Evolutionary conservation across 176 grass and related monocot species (phyloP), one percentile per base, ranked within the genome.

Genomic region (Rhynchospora tenuis): DNA sequence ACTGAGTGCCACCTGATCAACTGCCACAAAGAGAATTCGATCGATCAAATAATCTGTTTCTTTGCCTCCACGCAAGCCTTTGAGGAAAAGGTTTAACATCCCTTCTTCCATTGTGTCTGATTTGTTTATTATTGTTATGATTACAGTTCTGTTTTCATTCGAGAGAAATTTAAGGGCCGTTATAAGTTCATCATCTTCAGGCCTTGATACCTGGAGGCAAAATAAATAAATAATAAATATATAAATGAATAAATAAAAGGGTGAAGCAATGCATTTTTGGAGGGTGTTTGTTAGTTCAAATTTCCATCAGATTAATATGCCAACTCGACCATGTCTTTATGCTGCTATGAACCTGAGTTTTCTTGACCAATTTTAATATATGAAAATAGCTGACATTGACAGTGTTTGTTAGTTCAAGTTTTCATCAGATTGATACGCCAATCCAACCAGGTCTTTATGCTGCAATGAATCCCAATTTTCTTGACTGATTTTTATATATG

Each of bases 61-160:
- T 13, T 86, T 80, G 70, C 85, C 87, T 89, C 31, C 51, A 64
- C 60, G 80, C 83, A 92, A 52, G 80, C 92, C 89, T 75, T 47
- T 73, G n/a, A 94, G 44, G 77, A 92, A 97, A 6, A 94, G 76
- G 23, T 92, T 88, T 13, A 97, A 82, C 83, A 97, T 83, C 70
- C 90, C 88, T 55, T 81, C 89, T 58, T 94, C 56, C 86, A 91
- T 64, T 1, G 90, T 84, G 87, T 90, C 87, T 45, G 87, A 84
- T 81, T 82, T 68, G 83, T 94, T 90, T 47, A 94, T 69, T 84
- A 88, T 61, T 16, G 83, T 82, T 60, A 91, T 58, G 55, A 90
- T 89, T 84, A 91, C 52, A 80, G 85, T 91, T 88, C 71, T 86
- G 83, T 94, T 73, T 74, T 59, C 73, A 33, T 76, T 87, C 7